phyloP scores from a whole-genome alignment of 371 early-diverging fungal genomes.

The Ordospora colligata region DNA sequence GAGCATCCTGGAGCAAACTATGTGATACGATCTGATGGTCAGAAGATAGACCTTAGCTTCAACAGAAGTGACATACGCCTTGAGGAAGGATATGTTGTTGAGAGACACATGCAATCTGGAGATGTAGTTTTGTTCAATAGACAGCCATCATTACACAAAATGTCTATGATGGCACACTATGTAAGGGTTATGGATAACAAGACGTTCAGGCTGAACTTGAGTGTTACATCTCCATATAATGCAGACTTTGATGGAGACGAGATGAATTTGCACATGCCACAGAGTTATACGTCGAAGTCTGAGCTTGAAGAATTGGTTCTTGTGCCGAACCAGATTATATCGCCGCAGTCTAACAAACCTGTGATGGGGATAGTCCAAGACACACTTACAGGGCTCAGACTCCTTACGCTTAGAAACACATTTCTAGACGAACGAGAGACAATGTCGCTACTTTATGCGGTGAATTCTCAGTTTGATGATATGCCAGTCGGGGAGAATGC shows the following conservation, averaged over 20 bases:
- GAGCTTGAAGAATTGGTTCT: slow-evolving; percentile 87
- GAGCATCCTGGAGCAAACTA: slow-evolving; percentile 97
- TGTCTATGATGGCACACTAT: slow-evolving; percentile 99
- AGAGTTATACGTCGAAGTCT: slow-evolving; percentile 78
- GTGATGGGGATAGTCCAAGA: slow-evolving; percentile 99
- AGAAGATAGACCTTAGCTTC: slow-evolving; percentile 85
- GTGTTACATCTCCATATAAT: slow-evolving; percentile 96
- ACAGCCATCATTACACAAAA: slow-evolving; percentile 98
- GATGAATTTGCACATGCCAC: slow-evolving; percentile 99
- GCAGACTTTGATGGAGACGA: slow-evolving; percentile 99
- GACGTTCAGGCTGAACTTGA: slow-evolving; percentile 93
- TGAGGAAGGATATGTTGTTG: slow-evolving; percentile 82
- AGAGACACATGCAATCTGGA: slow-evolving; percentile 85
- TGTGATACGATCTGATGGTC: slow-evolving; percentile 86
- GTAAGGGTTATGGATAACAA: slow-evolving; percentile 94
- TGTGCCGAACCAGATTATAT: slow-evolving; percentile 91
- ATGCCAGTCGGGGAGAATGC: slow-evolving; percentile 49
- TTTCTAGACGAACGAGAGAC: slow-evolving; percentile 78
- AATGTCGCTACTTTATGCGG: slow-evolving; percentile 66
- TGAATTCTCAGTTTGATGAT: slow-evolving; percentile 77
- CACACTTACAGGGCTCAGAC: slow-evolving; percentile 84
- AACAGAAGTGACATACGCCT: slow-evolving; percentile 77
- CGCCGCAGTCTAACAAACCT: slow-evolving; percentile 92
- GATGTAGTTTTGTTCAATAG: slow-evolving; percentile 98
- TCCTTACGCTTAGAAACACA: slow-evolving; percentile 83